phyloP scores from a whole-genome alignment of 768 basidiomycete genomes.

The Cubamyces sp. region DNA sequence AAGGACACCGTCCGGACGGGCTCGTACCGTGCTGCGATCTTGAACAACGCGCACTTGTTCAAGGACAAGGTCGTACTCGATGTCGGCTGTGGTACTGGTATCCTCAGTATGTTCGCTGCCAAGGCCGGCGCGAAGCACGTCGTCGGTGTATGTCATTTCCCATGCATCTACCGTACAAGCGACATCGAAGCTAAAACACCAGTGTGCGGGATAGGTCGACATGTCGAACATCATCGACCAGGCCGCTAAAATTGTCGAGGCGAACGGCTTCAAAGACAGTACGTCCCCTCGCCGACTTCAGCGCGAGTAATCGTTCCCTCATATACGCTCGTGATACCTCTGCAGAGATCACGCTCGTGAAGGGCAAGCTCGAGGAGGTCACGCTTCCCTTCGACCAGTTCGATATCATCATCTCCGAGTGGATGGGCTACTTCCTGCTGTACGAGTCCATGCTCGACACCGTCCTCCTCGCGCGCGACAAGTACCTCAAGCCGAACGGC shows the following conservation, averaged over 20 bases:
- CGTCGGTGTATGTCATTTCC: constrained; percentile 70
- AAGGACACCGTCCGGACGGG: constrained; percentile 96
- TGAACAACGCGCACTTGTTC: constrained; percentile 95
- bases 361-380: constrained; percentile 96
- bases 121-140: constrained; percentile 94
- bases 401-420: constrained; percentile 99
- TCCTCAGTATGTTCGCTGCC: constrained; percentile 97
- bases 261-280: constrained; percentile 97
- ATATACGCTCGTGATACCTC: background rate
- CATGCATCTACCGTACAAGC: background rate
- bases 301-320: background rate
- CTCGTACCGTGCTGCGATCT: constrained; percentile 92
- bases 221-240: constrained; percentile 99
- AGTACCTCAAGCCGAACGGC: constrained; percentile 90
- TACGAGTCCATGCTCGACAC: constrained; percentile 99
- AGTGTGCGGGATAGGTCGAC: constrained; percentile 68
- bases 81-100: constrained; percentile 98
- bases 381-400: constrained; percentile 88
- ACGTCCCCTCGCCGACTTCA: constrained; percentile 37
- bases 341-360: constrained; percentile 90
- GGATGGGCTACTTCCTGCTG: constrained; percentile 99
- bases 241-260: constrained; percentile 94
- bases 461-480: constrained; percentile 94
- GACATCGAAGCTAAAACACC: background rate
- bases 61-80: constrained; percentile 96